phyloP scores from a whole-genome alignment of 169 alveolate genomes.

The Eimeria sp. region DNA sequence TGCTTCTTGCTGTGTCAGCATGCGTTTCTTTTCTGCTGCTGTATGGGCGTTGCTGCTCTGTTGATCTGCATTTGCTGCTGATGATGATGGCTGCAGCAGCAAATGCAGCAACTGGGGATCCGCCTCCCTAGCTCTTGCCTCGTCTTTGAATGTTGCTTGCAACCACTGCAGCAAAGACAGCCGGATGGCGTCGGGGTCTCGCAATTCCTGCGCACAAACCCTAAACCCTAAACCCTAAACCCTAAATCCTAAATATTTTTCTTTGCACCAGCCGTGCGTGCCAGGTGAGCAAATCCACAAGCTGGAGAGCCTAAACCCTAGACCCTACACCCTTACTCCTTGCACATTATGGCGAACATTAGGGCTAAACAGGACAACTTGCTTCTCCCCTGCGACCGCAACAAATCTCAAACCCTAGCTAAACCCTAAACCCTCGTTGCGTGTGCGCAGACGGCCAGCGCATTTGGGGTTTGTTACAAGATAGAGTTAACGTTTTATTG shows the following conservation, averaged over 20 bases:
- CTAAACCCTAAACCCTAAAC: conserved; percentile 56
- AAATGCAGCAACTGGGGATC: conserved; percentile 51
- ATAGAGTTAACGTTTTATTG: too few species aligned
- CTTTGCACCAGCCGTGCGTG: background rate
- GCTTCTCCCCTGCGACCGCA: conserved; percentile 38
- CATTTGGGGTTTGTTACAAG: background rate
- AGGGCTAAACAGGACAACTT: conserved; percentile 64
- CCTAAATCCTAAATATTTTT: conserved; percentile 7
- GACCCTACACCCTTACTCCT: background rate
- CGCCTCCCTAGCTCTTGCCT: conserved; percentile 4
- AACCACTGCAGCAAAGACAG: conserved; percentile 79
- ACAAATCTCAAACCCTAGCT: background rate
- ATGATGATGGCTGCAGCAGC: conserved; percentile 47
- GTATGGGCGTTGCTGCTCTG: conserved; percentile 20
- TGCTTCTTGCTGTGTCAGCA: conserved; percentile 22
- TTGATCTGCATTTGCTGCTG: conserved; percentile 18
- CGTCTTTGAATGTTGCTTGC: conserved; percentile 57
- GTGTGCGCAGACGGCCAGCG: too few species aligned
- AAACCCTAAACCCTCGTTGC: conserved; percentile 42
- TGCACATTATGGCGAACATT: background rate
- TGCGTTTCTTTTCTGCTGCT: background rate
- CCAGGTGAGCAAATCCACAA: background rate
- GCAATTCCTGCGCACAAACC: background rate
- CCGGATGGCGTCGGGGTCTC: conserved; percentile 45
- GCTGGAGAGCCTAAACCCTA: background rate